Evolutionary conservation across 768 basidiomycete species (phyloP), one percentile per base, ranked within the genome.

Genomic region (Panus rudis): DNA sequence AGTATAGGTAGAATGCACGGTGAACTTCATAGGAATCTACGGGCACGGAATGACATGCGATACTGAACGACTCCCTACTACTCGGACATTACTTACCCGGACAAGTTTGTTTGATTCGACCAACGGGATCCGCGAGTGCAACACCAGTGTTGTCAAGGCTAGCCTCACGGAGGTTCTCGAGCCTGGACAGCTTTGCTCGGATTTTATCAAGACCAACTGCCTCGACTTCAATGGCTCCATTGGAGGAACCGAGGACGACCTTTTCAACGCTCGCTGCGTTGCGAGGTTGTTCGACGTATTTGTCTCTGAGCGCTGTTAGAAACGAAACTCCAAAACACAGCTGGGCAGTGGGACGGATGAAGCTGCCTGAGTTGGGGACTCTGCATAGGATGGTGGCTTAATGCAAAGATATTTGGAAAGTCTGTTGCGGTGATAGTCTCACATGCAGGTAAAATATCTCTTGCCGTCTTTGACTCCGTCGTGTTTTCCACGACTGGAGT

Each of bases 121-220:
- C 79, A 20, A 67, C 57, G 20, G 68, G 57, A 45, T 70, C 64
- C 19, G 81, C 71, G 31, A 65, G 56, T 12, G 76, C 72, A 11
- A 94, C 79, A 42, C 66, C 59, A 48, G 81, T 76, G 52, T 68
- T 71, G 55, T 93, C 87, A 22, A 96, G 67, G 46, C 92, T 92
- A 41, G 85, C 76, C 58, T 92, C 84, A 41, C 78, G 77, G 39
- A 98, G 68, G 14, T 70, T 70, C 37, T 73, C 71, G 16, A 97
- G 63, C 41, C 77, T 66, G 4, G 82, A 67, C 21, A 94, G 71
- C 35, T 83, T 84, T 21, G 66, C 64, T 54, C 84, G 73, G 44
- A 96, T 78, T 58, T 82, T 88, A 55, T 88, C 82, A 21, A 96
- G 67, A 34, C 78, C 73, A 3, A 92, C 85, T 4, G 88, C 91